Evolutionary conservation across 306 rosid species (phyloP).

Genomic region (Crataegus laevigata): DNA sequence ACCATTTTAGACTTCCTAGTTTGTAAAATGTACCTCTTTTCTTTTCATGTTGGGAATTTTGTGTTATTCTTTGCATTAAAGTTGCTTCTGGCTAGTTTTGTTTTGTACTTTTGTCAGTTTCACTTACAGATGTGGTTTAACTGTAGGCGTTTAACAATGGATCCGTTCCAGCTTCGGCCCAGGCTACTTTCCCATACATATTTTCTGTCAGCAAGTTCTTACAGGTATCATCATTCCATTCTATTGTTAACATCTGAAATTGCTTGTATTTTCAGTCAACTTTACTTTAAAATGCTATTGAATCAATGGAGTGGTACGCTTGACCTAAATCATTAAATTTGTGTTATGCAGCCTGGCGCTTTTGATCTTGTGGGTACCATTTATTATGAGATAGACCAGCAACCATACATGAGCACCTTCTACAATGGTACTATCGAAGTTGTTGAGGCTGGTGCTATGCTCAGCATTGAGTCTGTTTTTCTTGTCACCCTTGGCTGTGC

Average conservation of each 20-base stretch:
- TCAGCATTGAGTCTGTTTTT: conserved; percentile 79
- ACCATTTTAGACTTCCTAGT: not conserved
- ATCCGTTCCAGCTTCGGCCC: conserved; percentile 62
- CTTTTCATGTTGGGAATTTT: not conserved
- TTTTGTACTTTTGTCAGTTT: conserved; percentile 4
- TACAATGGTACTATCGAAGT: conserved; percentile 87
- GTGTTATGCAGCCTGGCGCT: conserved; percentile 63
- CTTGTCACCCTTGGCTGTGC: conserved; percentile 75
- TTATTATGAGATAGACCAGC: conserved; percentile 71
- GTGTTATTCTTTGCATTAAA: not conserved
- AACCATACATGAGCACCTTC: conserved; percentile 70
- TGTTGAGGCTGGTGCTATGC: conserved; percentile 52
- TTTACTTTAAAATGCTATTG: not conserved
- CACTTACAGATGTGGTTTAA: conserved; percentile 6
- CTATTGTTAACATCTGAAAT: not conserved
- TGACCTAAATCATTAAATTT: conserved; percentile 9
- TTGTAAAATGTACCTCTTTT: not conserved
- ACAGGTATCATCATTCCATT: conserved; percentile 52
- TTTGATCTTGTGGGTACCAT: conserved; percentile 89
- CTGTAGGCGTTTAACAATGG: conserved; percentile 69
- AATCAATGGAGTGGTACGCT: not conserved
- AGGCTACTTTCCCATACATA: conserved; percentile 79
- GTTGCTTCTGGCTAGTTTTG: not conserved
- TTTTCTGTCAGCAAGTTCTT: conserved; percentile 83
- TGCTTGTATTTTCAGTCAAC: not conserved